Evolutionary conservation across 768 basidiomycete species (phyloP), one percentile per base, ranked within the genome.

Genomic region (Cubamyces sp.): DNA sequence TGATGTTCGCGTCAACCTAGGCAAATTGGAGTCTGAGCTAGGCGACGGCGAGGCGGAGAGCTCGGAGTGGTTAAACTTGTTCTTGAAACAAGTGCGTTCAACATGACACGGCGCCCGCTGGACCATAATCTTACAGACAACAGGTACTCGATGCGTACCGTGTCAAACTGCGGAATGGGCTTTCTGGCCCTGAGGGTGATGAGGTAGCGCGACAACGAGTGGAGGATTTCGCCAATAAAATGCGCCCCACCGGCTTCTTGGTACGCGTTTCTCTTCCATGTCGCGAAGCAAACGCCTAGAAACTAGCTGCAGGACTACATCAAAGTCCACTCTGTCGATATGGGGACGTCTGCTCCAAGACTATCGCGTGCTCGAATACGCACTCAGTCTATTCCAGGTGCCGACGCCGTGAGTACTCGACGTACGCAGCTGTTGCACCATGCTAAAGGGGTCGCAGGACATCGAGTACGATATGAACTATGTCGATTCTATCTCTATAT

Each of bases 1-100:
- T 54, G 16, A 51, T 42, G 25, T 37, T 25, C 46, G 62, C 57
- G 28, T 63, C 28, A 50, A 60, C 40, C 19, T 55, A 42, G 39
- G 49, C n/a, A 28, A 45, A 7, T 0, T 41, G 4, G 54, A 45
- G 5, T 4, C 19, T 14, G 26, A 43, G 6, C 45, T 26, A 9
- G 21, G 40, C 6, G 75, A 62, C 68, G 64, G 48, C 37, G 76
- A 64, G 57, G 74, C 81, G 42, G 96, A 98, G 74, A 90, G 92
- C 0, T 84, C 88, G 25, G 92, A 92, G 69, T 98, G 97, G 97
- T 82, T 98, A 64, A 98, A 97, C 73, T 78, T 84, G 21, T 79
- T 99, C 34, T 75, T 94, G 59, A 87, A 85, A 50, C 92, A 97
- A 81, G 95, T 91, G 21, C 26, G 67, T 60, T 3, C 21, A 14